Evolutionary conservation across 164 flowering plant species (phyloP), one percentile per base, ranked within the genome.

Genomic region (Echeveria elegans): DNA sequence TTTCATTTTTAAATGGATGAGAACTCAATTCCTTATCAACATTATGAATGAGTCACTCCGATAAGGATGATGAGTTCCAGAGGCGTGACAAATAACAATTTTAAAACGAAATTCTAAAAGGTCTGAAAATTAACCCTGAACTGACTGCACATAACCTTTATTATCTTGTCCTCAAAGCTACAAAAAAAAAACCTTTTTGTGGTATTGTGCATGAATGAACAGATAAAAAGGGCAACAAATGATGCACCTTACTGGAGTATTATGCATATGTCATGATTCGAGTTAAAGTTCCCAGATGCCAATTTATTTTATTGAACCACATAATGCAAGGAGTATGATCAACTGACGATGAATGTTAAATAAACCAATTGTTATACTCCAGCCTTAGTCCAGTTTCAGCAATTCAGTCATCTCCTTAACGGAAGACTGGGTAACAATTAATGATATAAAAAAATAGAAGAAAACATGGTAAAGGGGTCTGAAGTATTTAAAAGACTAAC

Each of bases 401-500:
- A 53, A 29, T 24, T 53, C 24, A 53, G 14, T 8, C 2, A 53
- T 53, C 59, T 53, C 15, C n/a, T n/a, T n/a, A n/a, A n/a, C n/a
- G n/a, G n/a, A 53, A 7, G 24, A n/a, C n/a, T n/a, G 24, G 30
- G 23, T 53, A 23, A 12, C 23, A 53, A 26, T 53, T 18, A 14
- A n/a, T 37, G 41, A 63, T n/a, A 31, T 23, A 63, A 15, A 50
- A 59, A 45, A 48, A 12, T 26, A 11, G 18, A 31, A 24, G 8
- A 26, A 62, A 67, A 24, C 18, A 40, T 0, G n/a, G 24, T 7
- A 26, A 47, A 66, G 23, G 40, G 41, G 41, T 31, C 21, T n/a
- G 34, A 34, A 21, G 31, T 34, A 32, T n/a, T 1, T 58, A 6
- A 6, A 11, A 19, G 21, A 40, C 50, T 45, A 86, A 94, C 99